Evolutionary conservation across 2,329 filamentous ascomycete species (phyloP), one percentile per base, ranked within the genome.

Genomic region (Colletotrichum gigasporum): DNA sequence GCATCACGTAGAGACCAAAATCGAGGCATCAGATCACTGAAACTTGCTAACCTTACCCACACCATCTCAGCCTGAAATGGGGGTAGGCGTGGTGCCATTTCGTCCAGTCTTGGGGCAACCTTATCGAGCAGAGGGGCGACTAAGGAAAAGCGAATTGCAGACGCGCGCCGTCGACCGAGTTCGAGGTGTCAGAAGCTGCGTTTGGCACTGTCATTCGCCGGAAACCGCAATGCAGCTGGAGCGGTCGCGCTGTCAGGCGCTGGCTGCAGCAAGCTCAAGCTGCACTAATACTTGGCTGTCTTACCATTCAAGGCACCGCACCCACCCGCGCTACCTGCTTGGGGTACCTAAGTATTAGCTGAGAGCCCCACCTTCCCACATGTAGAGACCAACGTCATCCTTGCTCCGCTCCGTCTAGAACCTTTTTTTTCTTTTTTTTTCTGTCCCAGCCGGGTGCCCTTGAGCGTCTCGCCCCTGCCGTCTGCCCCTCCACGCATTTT

Each of bases 191-290:
- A 53, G 14, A 22, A 16, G 26, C 37, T 35, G 58, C 47, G 11
- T 63, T 53, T 20, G 10, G 20, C 26, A 10, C 16, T 51, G 22
- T 24, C 24, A 52, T 60, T 63, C 47, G 60, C 60, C 55, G 35
- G 18, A 53, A 63, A 22, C 16, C n/a, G 30, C 28, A 52, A 44
- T 20, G 30, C 28, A 52, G 53, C 22, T 42, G 3, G 3, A 28
- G 44, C 34, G 48, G 35, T 59, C 48, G 45, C 52, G 45, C 39
- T 47, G 54, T 63, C 35, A 51, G 41, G 53, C 32, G 45, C 30
- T 59, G 54, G 54, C 20, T 59, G 47, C 54, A 45, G 51, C n/a
- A 45, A 30, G 16, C 10, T 4, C 8, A 5, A 26, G 26, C 35
- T 20, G 30, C 24, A 44, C 20, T 35, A 41, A 32, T n/a, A n/a